Evolutionary conservation across 2,329 filamentous ascomycete species (phyloP).

Genomic region (Talaromyces sp.): DNA sequence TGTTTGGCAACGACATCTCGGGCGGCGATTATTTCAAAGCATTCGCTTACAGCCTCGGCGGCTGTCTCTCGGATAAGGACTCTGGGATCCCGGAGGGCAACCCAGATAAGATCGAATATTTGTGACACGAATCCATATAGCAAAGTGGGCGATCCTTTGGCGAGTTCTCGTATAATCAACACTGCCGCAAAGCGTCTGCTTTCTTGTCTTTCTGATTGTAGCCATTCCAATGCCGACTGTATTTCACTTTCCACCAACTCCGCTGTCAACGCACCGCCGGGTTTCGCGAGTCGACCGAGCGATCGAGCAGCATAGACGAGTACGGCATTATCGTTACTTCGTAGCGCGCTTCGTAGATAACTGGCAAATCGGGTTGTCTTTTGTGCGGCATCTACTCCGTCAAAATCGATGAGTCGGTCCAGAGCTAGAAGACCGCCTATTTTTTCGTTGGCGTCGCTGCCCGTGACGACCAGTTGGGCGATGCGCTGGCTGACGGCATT

Average conservation of each 20-base stretch:
- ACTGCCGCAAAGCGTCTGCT: slow-evolving; percentile 91
- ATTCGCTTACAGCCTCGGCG: slow-evolving; percentile 88
- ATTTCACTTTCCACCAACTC: slow-evolving; percentile 96
- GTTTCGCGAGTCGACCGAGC: slow-evolving; percentile 84
- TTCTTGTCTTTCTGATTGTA: slow-evolving; percentile 92
- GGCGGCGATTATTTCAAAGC: slow-evolving; percentile 92
- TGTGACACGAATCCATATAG: slow-evolving; percentile 95
- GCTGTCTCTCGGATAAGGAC: slow-evolving; percentile 90
- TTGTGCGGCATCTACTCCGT: slow-evolving; percentile 86
- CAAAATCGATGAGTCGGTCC: slow-evolving; percentile 91
- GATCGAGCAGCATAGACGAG: slow-evolving; percentile 89
- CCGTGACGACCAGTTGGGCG: slow-evolving; percentile 74
- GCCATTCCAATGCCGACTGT: slow-evolving; percentile 92
- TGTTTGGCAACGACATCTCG: slow-evolving; percentile 85
- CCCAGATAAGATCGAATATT: slow-evolving; percentile 95
- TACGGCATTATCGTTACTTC: slow-evolving; percentile 85
- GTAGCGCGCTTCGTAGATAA: slow-evolving; percentile 80
- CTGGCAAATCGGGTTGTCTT: slow-evolving; percentile 95
- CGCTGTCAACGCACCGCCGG: slow-evolving; percentile 88
- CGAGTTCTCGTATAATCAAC: slow-evolving; percentile 83
- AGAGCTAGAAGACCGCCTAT: slow-evolving; percentile 90
- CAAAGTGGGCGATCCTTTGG: slow-evolving; percentile 87
- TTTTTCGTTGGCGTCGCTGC: slow-evolving; percentile 81
- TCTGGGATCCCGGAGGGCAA: slow-evolving; percentile 83
- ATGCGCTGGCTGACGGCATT: slow-evolving; percentile 65